Conservation (phyloP, 1,284 basidiomycete species). For the Neolentinus lepideus region DNA sequence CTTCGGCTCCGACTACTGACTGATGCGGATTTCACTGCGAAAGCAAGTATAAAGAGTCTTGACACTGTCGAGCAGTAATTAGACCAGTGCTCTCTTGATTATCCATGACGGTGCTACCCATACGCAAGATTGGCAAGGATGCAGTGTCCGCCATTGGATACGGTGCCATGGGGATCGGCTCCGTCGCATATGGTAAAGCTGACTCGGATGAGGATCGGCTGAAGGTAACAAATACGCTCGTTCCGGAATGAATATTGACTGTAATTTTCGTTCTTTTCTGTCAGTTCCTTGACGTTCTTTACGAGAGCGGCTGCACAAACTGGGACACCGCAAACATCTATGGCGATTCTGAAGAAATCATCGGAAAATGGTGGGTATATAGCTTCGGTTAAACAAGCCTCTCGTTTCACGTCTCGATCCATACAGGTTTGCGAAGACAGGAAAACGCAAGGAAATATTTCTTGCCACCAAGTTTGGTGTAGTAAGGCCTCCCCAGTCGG, state of each 20-base stretch:
- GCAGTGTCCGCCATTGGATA: conserved; percentile 20
- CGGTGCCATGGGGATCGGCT: conserved; percentile 21
- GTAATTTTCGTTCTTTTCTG: background rate
- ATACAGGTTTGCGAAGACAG: conserved; percentile 30
- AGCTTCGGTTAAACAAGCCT: background rate
- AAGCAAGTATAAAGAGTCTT: no score
- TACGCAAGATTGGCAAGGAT: conserved; percentile 16
- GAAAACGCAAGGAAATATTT: conserved; percentile 34
- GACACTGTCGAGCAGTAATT: no score
- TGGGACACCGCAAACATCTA: conserved; percentile 26
- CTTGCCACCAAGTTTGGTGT: conserved; percentile 39
- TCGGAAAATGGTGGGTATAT: background rate
- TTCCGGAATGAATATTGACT: background rate
- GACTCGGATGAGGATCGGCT: conserved; percentile 19
- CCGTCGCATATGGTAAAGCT: conserved; percentile 16
- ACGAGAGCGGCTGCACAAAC: conserved; percentile 19
- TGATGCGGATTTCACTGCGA: no score
- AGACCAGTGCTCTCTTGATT: no score
- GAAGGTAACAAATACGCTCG: conserved; percentile 10
- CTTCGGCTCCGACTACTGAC: no score
- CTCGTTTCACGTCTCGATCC: background rate
- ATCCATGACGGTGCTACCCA: conserved; percentile 6
- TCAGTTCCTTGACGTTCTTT: conserved; percentile 20
- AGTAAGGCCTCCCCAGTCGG: conserved; percentile 2
- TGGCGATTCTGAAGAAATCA: background rate